Percentiles rank a stretch among this genome's conserved stretches.
Conservation (phyloP, 108 stramenopile species). For the Nitzschia sp. region DNA sequence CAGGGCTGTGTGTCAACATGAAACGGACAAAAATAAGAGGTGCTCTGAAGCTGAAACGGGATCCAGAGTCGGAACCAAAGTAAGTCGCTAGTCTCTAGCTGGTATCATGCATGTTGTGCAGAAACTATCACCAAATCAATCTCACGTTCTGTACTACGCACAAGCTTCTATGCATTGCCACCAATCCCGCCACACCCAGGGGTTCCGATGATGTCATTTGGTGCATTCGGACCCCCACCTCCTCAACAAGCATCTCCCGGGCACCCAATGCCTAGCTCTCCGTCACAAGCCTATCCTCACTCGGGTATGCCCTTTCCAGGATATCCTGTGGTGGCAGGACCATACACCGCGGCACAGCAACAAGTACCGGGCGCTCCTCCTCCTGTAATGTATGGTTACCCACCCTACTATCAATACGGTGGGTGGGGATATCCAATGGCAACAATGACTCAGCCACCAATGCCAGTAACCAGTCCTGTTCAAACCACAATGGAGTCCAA, state of each 20-base stretch:
- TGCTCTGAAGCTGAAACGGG: constrained; percentile 12
- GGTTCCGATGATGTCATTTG: background rate
- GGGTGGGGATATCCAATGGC: background rate
- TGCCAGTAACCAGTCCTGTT: constrained; percentile 1
- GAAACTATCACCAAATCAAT: no score
- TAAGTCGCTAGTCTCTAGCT: constrained; percentile 5
- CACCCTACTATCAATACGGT: constrained; percentile 1
- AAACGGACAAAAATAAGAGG: constrained; percentile 45
- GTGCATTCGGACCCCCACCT: background rate
- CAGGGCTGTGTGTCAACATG: constrained; percentile 44
- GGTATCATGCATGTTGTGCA: no score
- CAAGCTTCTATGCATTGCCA: constrained; percentile 16
- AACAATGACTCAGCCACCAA: background rate
- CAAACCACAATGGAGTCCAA: background rate
- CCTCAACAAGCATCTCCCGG: background rate
- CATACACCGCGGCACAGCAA: constrained; percentile 29
- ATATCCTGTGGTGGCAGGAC: background rate
- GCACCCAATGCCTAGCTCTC: background rate
- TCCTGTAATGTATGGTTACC: constrained; percentile 5
- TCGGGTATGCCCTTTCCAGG: background rate
- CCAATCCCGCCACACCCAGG: constrained; percentile 1
- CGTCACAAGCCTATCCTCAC: background rate
- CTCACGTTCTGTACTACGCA: no score
- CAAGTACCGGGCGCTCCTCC: background rate
- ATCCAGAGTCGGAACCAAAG: constrained; percentile 39